Conservation (phyloP, 176 grass and related monocot species). For the Phoenix dactylifera region DNA sequence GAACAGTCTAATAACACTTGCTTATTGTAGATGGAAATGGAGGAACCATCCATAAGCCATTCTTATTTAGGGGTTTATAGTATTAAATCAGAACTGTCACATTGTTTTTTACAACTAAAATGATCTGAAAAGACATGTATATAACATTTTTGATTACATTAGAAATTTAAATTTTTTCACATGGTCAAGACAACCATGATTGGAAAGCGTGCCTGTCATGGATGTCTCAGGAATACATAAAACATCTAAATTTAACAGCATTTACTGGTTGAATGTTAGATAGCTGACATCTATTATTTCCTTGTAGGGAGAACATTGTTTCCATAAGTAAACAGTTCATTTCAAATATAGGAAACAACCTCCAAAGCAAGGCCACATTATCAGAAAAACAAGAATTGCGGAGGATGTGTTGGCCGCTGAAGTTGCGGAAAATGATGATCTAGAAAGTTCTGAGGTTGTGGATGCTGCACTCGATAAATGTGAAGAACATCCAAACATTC, state of each 20-base stretch:
- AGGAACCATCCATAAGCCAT: too few species aligned
- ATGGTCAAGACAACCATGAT: too few species aligned
- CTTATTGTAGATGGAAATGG: too few species aligned
- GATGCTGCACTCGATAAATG: conserved; percentile 19
- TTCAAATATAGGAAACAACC: conserved; percentile 64
- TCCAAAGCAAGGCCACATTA: conserved; percentile 25
- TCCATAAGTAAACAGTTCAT: conserved; percentile 88
- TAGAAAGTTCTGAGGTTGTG: conserved; percentile 19
- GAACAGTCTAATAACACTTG: too few species aligned
- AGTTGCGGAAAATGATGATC: conserved; percentile 15
- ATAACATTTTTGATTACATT: too few species aligned
- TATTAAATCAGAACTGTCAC: too few species aligned
- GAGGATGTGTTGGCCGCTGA: conserved; percentile 25
- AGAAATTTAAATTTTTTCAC: too few species aligned
- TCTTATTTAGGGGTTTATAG: too few species aligned
- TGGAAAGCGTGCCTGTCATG: background rate
- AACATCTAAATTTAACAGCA: too few species aligned
- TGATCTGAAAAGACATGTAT: too few species aligned
- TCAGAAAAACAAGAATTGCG: conserved; percentile 19
- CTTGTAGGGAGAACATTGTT: conserved; percentile 69
- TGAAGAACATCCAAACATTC: conserved; percentile 28
- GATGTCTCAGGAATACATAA: background rate
- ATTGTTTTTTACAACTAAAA: too few species aligned
- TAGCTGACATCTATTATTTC: background rate
- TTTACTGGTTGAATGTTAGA: background rate